These are phyloP conservation scores for Flaveria ramosissima DNA, from an alignment of 129 eudicot species.

Conservation along the genomic window DNA sequence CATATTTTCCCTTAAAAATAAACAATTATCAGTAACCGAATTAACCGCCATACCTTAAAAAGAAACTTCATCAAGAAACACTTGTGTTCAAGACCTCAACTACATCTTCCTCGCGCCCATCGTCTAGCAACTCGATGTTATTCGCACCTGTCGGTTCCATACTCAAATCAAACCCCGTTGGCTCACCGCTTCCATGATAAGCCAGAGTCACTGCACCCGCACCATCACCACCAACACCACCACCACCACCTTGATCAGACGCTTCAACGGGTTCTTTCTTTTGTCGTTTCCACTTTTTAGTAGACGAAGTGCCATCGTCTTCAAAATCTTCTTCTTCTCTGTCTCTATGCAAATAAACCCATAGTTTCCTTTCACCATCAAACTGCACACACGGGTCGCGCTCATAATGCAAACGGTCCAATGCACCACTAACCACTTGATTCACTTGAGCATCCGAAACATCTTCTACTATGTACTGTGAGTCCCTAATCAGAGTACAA, in stretches of 20 bases:
- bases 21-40: not conserved
- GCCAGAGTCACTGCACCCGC: conserved; percentile 45
- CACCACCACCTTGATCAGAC: conserved; percentile 44
- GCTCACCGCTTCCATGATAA: conserved; percentile 48
- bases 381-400: conserved; percentile 97
- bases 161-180: conserved; percentile 57
- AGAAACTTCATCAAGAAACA: conserved; percentile 32
- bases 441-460: conserved; percentile 90
- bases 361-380: conserved; percentile 84
- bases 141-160: conserved; percentile 44
- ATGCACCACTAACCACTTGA: conserved; percentile 95
- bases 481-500: conserved; percentile 88
- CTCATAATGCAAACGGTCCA: conserved; percentile 96
- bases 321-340: conserved; percentile 98
- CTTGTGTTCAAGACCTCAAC: conserved; percentile 40
- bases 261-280: conserved; percentile 77
- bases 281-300: conserved; percentile 96
- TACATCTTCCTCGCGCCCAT: conserved; percentile 49
- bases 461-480: conserved; percentile 88
- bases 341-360: conserved; percentile 95
- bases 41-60: conserved; percentile 29
- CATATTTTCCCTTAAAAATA: not conserved
- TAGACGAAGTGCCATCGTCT: conserved; percentile 98
- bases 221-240: conserved; percentile 34
- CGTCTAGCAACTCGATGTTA: conserved; percentile 52